Evolutionary conservation across 306 rosid genomes (phyloP), one percentile per base, ranked within the genome.

Genomic region (Fragaria vesca): DNA sequence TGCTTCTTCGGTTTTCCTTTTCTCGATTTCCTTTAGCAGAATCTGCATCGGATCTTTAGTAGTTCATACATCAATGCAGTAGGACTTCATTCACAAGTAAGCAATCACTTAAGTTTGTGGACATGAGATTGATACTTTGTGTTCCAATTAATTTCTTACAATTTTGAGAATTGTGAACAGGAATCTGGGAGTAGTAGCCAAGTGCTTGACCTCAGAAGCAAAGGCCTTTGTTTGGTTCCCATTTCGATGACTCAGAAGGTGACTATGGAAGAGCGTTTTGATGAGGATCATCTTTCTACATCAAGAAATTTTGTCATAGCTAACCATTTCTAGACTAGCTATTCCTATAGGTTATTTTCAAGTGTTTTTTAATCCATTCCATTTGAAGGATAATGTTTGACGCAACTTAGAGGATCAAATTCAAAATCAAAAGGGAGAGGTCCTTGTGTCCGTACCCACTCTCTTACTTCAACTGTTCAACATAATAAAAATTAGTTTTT

Each of bases 141-240:
- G 4, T 57, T 43, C 3, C 4, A 3, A 32, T 32, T 24, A 2
- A 28, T 43, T 38, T 17, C 55, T 60, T 71, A 74, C 43, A 15
- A 63, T 52, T 62, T 30, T 47, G 60, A 71, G 67, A 24, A 28
- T 15, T 69, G 8, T 54, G n/a, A 20, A 40, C 80, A 87, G 89
- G 84, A 72, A 69, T 54, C 13, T 61, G 79, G 80, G 73, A 72
- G 72, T 68, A 72, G 72, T 68, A 55, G 70, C 36, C 69, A 61
- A 45, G 73, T 2, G 60, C 58, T 68, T 24, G 87, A 76, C 45
- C 78, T 88, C 38, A 63, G 83, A 76, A 88, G 89, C 76, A 81
- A 50, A 69, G 91, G 87, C 38, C 81, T 88, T 32, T 88, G 91
- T 48, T 69, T 85, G 79, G 87, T 81, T 72, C 89, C 91, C 15